phyloP scores from a whole-genome alignment of 2,329 filamentous ascomycete genomes.

The Exserohilum turcica region DNA sequence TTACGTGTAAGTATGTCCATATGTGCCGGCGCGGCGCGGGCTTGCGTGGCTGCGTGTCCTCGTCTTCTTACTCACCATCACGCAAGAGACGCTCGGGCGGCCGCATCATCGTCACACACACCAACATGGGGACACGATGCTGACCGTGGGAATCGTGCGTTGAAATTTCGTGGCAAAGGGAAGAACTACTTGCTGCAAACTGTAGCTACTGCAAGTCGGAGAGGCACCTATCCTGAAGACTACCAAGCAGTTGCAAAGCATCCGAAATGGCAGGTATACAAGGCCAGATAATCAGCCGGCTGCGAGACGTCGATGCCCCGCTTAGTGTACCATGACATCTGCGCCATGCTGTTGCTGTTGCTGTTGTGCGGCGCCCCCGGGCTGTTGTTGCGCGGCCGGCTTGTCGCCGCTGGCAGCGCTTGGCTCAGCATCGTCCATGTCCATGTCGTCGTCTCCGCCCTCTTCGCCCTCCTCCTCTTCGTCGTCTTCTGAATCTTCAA shows the following conservation, averaged over 20 bases:
- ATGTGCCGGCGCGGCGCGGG: conserved; percentile 18
- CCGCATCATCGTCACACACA: conserved; percentile 1
- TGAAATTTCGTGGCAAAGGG: background rate
- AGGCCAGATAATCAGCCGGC: background rate
- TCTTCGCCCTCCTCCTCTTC: conserved; percentile 69
- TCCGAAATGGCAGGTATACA: conserved; percentile 1
- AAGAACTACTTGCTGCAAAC: conserved; percentile 6
- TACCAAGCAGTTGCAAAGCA: conserved; percentile 2
- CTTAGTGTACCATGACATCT: conserved; percentile 51
- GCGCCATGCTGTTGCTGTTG: conserved; percentile 34
- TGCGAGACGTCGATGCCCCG: background rate
- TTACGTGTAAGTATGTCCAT: conserved; percentile 5
- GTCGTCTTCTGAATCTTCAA: conserved; percentile 75
- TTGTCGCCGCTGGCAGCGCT: conserved; percentile 45
- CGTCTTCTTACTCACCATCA: background rate
- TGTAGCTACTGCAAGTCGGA: background rate
- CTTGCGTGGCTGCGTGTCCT: conserved; percentile 15
- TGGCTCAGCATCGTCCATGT: conserved; percentile 61
- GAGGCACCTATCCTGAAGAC: conserved; percentile 3
- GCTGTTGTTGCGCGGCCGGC: conserved; percentile 28
- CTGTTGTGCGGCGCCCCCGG: conserved; percentile 25
- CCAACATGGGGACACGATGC: background rate
- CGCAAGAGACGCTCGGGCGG: background rate
- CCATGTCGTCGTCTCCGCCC: conserved; percentile 60
- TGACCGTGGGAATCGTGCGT: background rate